Evolutionary conservation across 2,329 filamentous ascomycete species (phyloP).

Genomic region (Thelonectria blattea): DNA sequence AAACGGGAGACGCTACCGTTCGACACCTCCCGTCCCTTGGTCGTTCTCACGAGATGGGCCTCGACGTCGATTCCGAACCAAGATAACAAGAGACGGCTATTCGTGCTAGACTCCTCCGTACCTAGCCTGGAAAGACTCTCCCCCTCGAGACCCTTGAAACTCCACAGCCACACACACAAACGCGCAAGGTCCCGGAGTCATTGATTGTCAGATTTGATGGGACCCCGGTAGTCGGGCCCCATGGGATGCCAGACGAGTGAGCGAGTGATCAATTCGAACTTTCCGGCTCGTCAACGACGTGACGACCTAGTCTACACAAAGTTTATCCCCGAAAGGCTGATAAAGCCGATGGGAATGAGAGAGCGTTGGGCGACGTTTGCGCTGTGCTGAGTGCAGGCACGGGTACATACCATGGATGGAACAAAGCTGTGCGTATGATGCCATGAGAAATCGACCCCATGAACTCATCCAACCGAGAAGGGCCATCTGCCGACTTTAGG

Average conservation of each 20-base stretch:
- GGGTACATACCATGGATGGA: no score
- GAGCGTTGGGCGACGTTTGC: no score
- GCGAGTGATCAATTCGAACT: no score
- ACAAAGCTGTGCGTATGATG: not conserved
- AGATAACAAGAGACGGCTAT: not conserved
- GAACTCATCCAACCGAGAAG: not conserved
- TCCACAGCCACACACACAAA: not conserved
- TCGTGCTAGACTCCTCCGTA: no score
- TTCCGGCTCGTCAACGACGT: no score
- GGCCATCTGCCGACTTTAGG: not conserved
- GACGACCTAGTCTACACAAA: no score
- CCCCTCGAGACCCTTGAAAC: not conserved
- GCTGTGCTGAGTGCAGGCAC: no score
- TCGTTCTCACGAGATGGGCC: not conserved
- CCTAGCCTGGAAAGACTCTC: no score
- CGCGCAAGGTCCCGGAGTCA: not conserved
- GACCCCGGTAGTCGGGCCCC: not conserved
- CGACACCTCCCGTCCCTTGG: not conserved
- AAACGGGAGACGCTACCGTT: conserved; percentile 2
- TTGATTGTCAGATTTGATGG: not conserved
- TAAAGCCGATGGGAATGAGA: no score
- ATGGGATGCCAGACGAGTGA: no score
- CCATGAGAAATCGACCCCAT: not conserved
- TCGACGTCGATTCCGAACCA: not conserved
- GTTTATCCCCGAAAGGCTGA: not conserved